Conservation (phyloP, 169 alveolate species). For the Perkinsus olseni region DNA sequence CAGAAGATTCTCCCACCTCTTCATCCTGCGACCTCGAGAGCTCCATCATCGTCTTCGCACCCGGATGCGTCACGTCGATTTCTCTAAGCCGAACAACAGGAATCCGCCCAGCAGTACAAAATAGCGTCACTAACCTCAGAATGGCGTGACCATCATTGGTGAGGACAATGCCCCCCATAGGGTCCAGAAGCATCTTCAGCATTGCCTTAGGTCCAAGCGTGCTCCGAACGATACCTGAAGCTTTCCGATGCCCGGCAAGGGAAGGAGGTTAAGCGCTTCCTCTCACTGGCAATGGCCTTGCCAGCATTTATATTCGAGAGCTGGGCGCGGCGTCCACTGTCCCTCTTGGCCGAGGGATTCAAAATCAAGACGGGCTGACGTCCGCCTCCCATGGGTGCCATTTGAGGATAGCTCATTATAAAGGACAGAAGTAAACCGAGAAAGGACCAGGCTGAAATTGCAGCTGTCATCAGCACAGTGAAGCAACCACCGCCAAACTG, state of each 20-base stretch:
- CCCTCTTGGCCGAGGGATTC: slow-evolving; percentile 63
- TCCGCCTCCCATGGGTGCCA: slow-evolving; percentile 1
- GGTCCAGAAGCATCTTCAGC: slow-evolving; percentile 98
- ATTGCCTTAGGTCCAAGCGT: slow-evolving; percentile 98
- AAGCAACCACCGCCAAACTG: too few relatives aligned
- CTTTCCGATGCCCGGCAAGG: neutral
- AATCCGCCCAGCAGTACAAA: too few relatives aligned
- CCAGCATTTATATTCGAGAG: slow-evolving; percentile 46
- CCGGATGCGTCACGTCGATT: slow-evolving; percentile 97
- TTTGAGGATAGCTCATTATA: neutral
- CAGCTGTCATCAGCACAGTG: neutral
- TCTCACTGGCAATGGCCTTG: slow-evolving; percentile 18
- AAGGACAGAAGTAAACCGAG: neutral
- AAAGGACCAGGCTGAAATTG: neutral
- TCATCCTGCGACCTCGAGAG: slow-evolving; percentile 94
- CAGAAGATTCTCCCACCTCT: slow-evolving; percentile 62
- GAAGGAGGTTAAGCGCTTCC: slow-evolving; percentile 18
- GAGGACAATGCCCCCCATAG: slow-evolving; percentile 98
- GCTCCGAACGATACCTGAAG: slow-evolving; percentile 74
- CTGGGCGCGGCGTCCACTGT: slow-evolving; percentile 67
- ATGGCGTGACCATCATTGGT: slow-evolving; percentile 97
- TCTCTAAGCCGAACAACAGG: slow-evolving; percentile 15
- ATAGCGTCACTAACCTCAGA: slow-evolving; percentile 71
- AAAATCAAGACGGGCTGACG: slow-evolving; percentile 55
- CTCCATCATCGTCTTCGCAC: slow-evolving; percentile 96